phyloP scores from a whole-genome alignment of 345 rosid species.

The Stellera chamaejasme region DNA sequence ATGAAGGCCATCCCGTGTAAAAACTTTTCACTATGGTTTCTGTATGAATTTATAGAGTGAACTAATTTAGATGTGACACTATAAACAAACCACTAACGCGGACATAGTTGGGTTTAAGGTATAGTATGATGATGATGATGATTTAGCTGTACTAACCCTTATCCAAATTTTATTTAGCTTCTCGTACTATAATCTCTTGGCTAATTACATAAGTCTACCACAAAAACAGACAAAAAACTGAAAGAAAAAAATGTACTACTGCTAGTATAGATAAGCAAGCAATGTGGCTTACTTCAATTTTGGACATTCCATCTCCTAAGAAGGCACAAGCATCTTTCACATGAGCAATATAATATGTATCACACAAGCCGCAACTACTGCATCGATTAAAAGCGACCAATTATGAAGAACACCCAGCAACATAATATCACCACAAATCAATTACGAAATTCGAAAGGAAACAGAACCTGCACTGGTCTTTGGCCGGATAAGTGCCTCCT shows the following conservation, averaged over 20 bases:
- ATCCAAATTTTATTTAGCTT: not conserved
- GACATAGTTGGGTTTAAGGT: too few species aligned
- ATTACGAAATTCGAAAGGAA: slow-evolving; percentile 9
- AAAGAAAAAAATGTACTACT: not conserved
- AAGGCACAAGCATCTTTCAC: slow-evolving; percentile 95
- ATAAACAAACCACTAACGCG: too few species aligned
- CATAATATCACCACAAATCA: not conserved
- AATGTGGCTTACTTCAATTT: slow-evolving; percentile 55
- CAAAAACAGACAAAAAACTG: not conserved
- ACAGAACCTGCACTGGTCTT: slow-evolving; percentile 82
- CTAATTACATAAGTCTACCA: not conserved
- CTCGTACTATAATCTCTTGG: too few species aligned
- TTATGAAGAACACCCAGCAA: not conserved
- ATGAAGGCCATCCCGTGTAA: too few species aligned
- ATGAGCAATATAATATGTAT: slow-evolving; percentile 89
- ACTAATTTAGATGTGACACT: too few species aligned
- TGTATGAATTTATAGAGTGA: too few species aligned
- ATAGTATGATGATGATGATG: too few species aligned
- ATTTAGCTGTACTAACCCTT: too few species aligned
- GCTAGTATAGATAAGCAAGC: too few species aligned
- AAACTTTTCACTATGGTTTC: too few species aligned
- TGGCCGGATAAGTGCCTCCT: slow-evolving; percentile 88
- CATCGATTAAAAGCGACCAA: not conserved
- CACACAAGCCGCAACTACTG: slow-evolving; percentile 91
- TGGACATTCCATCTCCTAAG: slow-evolving; percentile 96